phyloP scores from a whole-genome alignment of 306 rosid species.

The Quercus gilva region DNA sequence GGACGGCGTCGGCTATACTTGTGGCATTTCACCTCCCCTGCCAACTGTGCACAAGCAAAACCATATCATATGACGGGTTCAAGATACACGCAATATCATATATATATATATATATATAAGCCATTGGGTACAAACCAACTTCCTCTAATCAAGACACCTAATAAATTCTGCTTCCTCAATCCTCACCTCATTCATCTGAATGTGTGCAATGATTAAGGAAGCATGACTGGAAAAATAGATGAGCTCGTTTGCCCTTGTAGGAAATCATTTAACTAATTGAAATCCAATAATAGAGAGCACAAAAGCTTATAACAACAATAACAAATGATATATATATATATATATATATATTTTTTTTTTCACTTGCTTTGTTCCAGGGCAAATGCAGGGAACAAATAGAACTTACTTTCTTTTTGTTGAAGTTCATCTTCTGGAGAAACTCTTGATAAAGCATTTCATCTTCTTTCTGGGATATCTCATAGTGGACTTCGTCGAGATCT shows the following conservation, averaged over 20 bases:
- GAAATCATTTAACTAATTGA: background rate
- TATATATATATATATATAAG: background rate
- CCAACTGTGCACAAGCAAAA: slow-evolving; percentile 49
- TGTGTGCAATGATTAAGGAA: background rate
- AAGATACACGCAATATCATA: background rate
- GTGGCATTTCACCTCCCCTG: slow-evolving; percentile 85
- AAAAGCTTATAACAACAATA: background rate
- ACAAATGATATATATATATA: background rate
- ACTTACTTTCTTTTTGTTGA: slow-evolving; percentile 92
- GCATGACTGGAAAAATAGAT: background rate
- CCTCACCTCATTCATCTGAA: background rate
- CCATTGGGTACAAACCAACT: background rate
- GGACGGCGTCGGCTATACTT: slow-evolving; percentile 74
- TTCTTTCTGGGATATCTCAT: slow-evolving; percentile 81
- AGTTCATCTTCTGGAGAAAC: slow-evolving; percentile 75
- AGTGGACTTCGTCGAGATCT: slow-evolving; percentile 93
- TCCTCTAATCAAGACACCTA: background rate
- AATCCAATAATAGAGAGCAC: background rate
- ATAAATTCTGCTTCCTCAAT: background rate
- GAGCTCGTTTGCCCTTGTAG: background rate
- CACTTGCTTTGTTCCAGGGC: background rate
- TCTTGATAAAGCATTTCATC: slow-evolving; percentile 88
- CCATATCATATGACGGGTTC: slow-evolving; percentile 14
- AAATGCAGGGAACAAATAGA: background rate
- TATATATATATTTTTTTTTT: background rate